These are phyloP conservation scores for Fraxinus platypoda DNA, from an alignment of 305 asterid genomes.

Conservation along the genomic window DNA sequence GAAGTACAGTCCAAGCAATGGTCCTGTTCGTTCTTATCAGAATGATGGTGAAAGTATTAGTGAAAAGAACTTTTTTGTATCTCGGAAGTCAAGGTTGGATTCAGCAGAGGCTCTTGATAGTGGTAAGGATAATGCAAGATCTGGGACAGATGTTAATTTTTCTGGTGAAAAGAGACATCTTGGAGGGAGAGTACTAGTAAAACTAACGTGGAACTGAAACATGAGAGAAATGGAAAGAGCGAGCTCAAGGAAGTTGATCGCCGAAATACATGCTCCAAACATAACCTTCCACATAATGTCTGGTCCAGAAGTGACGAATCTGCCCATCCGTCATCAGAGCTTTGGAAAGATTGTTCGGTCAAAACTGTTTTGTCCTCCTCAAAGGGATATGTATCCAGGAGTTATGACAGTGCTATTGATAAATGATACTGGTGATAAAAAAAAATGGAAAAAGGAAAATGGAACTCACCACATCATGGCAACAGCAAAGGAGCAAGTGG, in stretches of 20 bases:
- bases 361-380: constrained; percentile 67
- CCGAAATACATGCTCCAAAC: constrained; percentile 38
- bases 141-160: constrained; percentile 41
- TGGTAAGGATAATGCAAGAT: constrained; percentile 42
- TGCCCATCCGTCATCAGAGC: constrained; percentile 39
- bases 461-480: constrained; percentile 50
- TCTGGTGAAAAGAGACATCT: constrained; percentile 50
- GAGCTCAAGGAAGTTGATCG: constrained; percentile 56
- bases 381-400: constrained; percentile 56
- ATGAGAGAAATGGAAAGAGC: constrained; percentile 35
- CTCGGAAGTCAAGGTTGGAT: constrained; percentile 41
- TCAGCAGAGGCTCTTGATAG: constrained; percentile 41
- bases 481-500: constrained; percentile 72
- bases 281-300: constrained; percentile 39
- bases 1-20: constrained; percentile 47
- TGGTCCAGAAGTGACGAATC: constrained; percentile 54
- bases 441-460: constrained; percentile 60
- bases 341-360: constrained; percentile 64
- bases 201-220: constrained; percentile 33
- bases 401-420: constrained; percentile 43
- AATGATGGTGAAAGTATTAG: constrained; percentile 37
- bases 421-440: constrained; percentile 37
- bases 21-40: constrained; percentile 43
- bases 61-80: constrained; percentile 47
- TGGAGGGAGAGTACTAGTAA: constrained; percentile 55